Percentiles rank a stretch among this genome's conserved stretches.
These are phyloP conservation scores for Gnomoniopsis smithogilvyi DNA, from an alignment of 2,329 filamentous ascomycete species.

Conservation along the genomic window DNA sequence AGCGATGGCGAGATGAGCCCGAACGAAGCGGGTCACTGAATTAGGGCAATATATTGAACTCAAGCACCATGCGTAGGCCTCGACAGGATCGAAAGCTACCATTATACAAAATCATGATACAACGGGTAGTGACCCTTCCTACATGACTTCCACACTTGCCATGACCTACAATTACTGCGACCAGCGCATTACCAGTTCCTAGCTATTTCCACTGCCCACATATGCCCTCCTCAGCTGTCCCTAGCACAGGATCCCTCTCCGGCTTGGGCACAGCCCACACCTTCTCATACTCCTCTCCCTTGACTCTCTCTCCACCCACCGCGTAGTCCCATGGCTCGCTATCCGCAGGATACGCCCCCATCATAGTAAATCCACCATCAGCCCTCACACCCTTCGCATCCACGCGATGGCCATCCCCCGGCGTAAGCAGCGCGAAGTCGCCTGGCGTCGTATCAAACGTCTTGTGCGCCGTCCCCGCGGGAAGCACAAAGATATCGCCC, in stretches of 20 bases:
- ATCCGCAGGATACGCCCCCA: conserved; percentile 51
- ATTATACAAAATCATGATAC: too few species aligned
- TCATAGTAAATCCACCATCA: conserved; percentile 49
- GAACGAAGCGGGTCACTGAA: background rate
- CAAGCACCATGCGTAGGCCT: background rate
- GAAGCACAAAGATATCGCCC: conserved; percentile 58
- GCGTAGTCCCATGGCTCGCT: conserved; percentile 49
- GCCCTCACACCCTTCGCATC: conserved; percentile 28
- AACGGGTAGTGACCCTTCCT: too few species aligned
- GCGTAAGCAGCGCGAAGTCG: conserved; percentile 39
- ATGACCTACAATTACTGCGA: too few species aligned
- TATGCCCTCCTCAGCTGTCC: conserved; percentile 21
- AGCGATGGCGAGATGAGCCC: background rate
- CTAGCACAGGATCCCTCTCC: conserved; percentile 44
- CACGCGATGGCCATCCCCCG: conserved; percentile 37
- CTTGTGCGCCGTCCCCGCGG: conserved; percentile 53
- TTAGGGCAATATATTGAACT: background rate
- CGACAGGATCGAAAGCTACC: too few species aligned
- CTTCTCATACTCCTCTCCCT: conserved; percentile 35
- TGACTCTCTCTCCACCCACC: conserved; percentile 40
- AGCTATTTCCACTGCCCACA: conserved; percentile 6
- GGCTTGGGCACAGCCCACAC: conserved; percentile 45
- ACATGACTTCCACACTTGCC: too few species aligned
- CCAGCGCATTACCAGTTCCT: too few species aligned
- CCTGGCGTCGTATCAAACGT: conserved; percentile 38